Conservation (phyloP, 352 stramenopile genomes). For the Pythium rishiriense region DNA sequence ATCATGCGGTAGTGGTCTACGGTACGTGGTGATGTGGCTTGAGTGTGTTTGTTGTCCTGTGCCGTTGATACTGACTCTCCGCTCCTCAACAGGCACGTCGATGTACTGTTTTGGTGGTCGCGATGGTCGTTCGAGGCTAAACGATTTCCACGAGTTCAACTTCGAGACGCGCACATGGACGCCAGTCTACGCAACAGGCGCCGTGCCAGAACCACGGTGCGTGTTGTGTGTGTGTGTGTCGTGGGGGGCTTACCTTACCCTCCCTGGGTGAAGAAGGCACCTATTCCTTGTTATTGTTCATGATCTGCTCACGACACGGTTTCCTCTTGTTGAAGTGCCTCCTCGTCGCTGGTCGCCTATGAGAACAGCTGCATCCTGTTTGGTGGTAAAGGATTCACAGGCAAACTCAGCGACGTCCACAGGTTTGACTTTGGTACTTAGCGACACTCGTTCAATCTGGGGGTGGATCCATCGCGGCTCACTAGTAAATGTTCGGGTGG, state of each 20-base stretch:
- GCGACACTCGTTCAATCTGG: too few relatives aligned
- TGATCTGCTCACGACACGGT: too few relatives aligned
- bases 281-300: too few relatives aligned
- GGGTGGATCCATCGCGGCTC: too few relatives aligned
- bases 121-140: conserved; percentile 92
- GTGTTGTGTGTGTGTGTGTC: neutral
- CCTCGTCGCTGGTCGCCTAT: conserved; percentile 89
- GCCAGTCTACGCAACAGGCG: conserved; percentile 71
- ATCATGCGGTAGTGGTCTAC: conserved; percentile 92
- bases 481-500: too few relatives aligned
- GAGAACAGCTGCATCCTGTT: conserved; percentile 95
- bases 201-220: conserved; percentile 66
- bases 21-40: conserved; percentile 28
- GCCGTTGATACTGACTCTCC: neutral
- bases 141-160: conserved; percentile 97
- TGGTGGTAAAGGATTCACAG: conserved; percentile 94
- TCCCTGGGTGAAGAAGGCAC: too few relatives aligned
- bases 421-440: too few relatives aligned
- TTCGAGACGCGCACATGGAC: conserved; percentile 88
- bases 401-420: too few relatives aligned
- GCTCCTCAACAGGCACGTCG: conserved; percentile 50
- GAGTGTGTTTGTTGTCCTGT: neutral
- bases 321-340: conserved; percentile 54
- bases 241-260: too few relatives aligned
- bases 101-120: conserved; percentile 94